Percentiles rank a stretch among this genome's conserved stretches.
Conservation (phyloP, 2,329 filamentous ascomycete genomes). For the Xylariaceae sp. region DNA sequence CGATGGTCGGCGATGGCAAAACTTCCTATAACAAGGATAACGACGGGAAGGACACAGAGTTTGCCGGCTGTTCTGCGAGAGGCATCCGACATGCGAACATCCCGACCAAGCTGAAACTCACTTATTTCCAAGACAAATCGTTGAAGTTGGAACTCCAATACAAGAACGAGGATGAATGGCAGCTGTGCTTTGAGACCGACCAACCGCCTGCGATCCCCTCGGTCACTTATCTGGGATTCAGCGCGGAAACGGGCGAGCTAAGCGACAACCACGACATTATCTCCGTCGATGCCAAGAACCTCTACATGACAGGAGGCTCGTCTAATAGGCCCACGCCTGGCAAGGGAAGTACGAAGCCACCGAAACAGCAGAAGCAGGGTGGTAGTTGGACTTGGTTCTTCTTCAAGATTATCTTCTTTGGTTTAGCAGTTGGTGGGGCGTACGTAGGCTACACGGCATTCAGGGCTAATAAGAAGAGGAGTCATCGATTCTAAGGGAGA, state of each 20-base stretch:
- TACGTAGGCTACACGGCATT: constrained; percentile 89
- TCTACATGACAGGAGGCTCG: constrained; percentile 69
- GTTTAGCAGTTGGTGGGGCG: constrained; percentile 67
- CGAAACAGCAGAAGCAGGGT: constrained; percentile 47
- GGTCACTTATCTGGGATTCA: constrained; percentile 75
- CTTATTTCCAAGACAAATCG: constrained; percentile 95
- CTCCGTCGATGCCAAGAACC: constrained; percentile 80
- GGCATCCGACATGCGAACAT: constrained; percentile 80
- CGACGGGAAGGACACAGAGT: constrained; percentile 90
- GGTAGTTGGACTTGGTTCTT: constrained; percentile 67
- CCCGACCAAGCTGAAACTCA: constrained; percentile 84
- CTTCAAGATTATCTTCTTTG: constrained; percentile 80
- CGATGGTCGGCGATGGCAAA: constrained; percentile 92
- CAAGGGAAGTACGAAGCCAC: constrained; percentile 42
- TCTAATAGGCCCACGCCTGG: constrained; percentile 44
- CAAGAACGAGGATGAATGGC: constrained; percentile 87
- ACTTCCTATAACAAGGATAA: constrained; percentile 89
- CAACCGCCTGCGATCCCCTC: constrained; percentile 76
- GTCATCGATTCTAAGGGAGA: constrained; percentile 55
- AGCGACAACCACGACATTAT: constrained; percentile 98
- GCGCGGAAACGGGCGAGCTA: constrained; percentile 91
- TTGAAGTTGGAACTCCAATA: constrained; percentile 92
- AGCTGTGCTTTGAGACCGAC: constrained; percentile 79
- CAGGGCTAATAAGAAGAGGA: constrained; percentile 65
- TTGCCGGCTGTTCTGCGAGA: constrained; percentile 92